Evolutionary conservation across 2,329 filamentous ascomycete species (phyloP), one percentile per base, ranked within the genome.

Genomic region (Hypoxylon sp.): DNA sequence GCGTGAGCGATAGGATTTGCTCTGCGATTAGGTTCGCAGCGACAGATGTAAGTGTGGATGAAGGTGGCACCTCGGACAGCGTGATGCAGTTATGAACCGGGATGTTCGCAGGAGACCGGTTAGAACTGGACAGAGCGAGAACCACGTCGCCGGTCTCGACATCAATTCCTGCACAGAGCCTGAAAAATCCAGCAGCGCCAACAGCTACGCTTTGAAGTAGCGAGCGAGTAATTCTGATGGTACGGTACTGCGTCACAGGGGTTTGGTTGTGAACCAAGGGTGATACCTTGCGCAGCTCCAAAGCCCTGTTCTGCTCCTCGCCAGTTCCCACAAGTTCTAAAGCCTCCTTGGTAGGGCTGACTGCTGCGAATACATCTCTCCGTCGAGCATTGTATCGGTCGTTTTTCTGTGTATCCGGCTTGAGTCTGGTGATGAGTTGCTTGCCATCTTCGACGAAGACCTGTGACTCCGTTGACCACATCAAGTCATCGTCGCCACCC

Each of bases 91-190:
- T 44, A 31, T 46, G 40, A 25, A n/a, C 40, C 46, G 54, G 54
- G 6, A 57, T 57, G n/a, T 46, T 57, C 17, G 54, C 54, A 13
- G 40, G 54, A 7, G 54, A 57, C 30, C 37, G 27, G 27, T 46
- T 57, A 25, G 54, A 57, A n/a, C 33, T 37, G 54, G 54, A 57
- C 17, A 57, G 27, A 57, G 37, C 54, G 17, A 57, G 54, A 46
- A 57, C 54, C 5, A 46, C 17, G 11, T 57, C 54, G n/a, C 40
- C 40, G 27, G 37, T 57, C 10, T 46, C n/a, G 27, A 57, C 17
- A 27, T 57, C 54, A 10, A 33, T 10, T 20, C 54, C 54, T n/a
- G 30, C n/a, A 8, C 54, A 57, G 1, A 57, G 27, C n/a, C 54
- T 57, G 40, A 57, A 57, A 33, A 57, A 57, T 25, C 54, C 54